Evolutionary conservation across 2,329 filamentous ascomycete species (phyloP).

Genomic region (Cercospora janseana): DNA sequence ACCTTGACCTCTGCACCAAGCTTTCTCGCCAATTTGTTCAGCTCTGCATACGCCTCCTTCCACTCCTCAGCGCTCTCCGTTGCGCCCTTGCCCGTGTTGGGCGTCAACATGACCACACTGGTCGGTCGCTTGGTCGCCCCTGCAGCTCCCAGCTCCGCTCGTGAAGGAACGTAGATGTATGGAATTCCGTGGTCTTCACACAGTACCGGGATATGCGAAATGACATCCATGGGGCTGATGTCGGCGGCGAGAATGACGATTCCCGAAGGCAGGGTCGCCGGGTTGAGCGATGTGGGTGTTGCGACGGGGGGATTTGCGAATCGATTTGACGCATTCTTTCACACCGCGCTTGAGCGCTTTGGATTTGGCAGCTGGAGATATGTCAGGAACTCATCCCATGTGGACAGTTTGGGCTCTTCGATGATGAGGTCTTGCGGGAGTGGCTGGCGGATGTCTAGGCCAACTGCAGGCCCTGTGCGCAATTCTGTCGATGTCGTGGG

Average conservation of each 20-base stretch:
- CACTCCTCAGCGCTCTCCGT: conserved; percentile 55
- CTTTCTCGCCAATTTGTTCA: conserved; percentile 60
- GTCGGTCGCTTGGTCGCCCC: conserved; percentile 95
- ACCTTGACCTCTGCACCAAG: conserved; percentile 58
- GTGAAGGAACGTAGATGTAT: conserved; percentile 90
- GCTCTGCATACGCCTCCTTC: conserved; percentile 58
- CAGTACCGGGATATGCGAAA: conserved; percentile 93
- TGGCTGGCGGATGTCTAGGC: background rate
- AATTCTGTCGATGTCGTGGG: background rate
- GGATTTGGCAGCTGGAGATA: conserved; percentile 75
- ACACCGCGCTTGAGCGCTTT: conserved; percentile 96
- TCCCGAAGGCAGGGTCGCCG: conserved; percentile 56
- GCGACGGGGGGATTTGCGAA: conserved; percentile 83
- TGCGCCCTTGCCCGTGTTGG: conserved; percentile 49
- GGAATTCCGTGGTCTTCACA: conserved; percentile 98
- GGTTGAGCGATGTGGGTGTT: conserved; percentile 56
- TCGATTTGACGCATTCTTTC: conserved; percentile 97
- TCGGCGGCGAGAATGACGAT: conserved; percentile 93
- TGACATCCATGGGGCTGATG: conserved; percentile 98
- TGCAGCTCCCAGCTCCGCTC: conserved; percentile 89
- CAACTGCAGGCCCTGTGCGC: background rate
- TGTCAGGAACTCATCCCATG: conserved; percentile 16
- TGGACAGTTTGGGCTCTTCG: conserved; percentile 13
- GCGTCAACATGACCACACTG: conserved; percentile 82
- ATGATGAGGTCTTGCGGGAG: conserved; percentile 9